A percentile compares a stretch with the other conserved stretches of the same genome.
Evolutionary conservation across 1,284 basidiomycete genomes (phyloP).

Genomic region (Bjerkandera adusta): DNA sequence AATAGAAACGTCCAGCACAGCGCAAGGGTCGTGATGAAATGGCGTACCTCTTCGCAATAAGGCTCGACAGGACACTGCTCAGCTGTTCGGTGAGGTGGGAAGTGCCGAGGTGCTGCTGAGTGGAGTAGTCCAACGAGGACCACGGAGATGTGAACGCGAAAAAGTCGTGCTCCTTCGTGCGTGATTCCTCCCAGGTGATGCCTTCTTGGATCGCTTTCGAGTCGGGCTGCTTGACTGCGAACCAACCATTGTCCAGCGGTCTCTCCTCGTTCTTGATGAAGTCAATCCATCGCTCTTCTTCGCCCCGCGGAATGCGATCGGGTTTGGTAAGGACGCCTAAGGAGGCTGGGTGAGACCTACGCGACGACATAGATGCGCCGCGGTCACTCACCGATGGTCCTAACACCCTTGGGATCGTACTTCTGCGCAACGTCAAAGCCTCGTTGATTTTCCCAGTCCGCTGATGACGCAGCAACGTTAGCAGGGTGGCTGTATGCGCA

Average conservation of each 20-base stretch:
- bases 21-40: neutral
- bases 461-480: slow-evolving; percentile 31
- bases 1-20: neutral
- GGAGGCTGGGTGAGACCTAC: neutral
- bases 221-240: slow-evolving; percentile 70
- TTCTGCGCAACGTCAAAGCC: slow-evolving; percentile 57
- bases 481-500: neutral
- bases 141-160: slow-evolving; percentile 60
- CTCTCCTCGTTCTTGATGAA: slow-evolving; percentile 60
- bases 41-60: slow-evolving; percentile 30
- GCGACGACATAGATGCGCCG: neutral
- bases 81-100: slow-evolving; percentile 43
- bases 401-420: slow-evolving; percentile 54
- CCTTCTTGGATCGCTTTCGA: slow-evolving; percentile 51
- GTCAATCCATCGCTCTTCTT: slow-evolving; percentile 54
- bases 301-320: slow-evolving; percentile 61
- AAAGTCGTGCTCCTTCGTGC: slow-evolving; percentile 62
- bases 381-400: slow-evolving; percentile 60
- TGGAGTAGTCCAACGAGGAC: slow-evolving; percentile 46
- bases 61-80: slow-evolving; percentile 31
- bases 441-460: slow-evolving; percentile 72
- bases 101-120: slow-evolving; percentile 54
- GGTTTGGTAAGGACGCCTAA: slow-evolving; percentile 77
- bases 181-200: slow-evolving; percentile 59
- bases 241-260: slow-evolving; percentile 62